Evolutionary conservation across 2,329 filamentous ascomycete species (phyloP).

Genomic region (Fusarium newnesense): DNA sequence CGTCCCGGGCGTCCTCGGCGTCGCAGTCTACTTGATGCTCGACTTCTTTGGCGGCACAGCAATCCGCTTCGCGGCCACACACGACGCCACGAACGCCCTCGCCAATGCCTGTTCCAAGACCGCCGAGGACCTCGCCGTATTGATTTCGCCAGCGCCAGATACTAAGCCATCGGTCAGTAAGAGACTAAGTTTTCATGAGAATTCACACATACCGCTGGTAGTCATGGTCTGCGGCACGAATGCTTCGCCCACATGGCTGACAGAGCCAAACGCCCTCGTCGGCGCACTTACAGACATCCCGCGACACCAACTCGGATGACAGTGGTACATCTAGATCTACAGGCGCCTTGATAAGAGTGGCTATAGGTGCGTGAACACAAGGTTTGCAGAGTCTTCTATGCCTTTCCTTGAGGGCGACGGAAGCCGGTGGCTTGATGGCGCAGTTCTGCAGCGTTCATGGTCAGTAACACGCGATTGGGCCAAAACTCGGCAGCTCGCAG

Average conservation of each 20-base stretch:
- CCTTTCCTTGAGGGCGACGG: conserved; percentile 73
- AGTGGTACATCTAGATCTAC: conserved; percentile 59
- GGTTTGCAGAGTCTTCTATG: conserved; percentile 83
- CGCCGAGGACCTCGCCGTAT: conserved; percentile 83
- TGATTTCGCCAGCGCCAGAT: conserved; percentile 92
- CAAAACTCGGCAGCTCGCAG: conserved; percentile 4
- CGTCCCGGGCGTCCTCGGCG: conserved; percentile 74
- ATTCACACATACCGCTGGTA: conserved; percentile 62
- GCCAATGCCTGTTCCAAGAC: conserved; percentile 86
- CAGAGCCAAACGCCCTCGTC: conserved; percentile 81
- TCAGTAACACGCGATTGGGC: conserved; percentile 14
- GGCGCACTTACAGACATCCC: conserved; percentile 63
- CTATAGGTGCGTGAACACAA: conserved; percentile 78
- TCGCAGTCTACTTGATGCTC: conserved; percentile 89
- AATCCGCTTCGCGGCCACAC: conserved; percentile 81
- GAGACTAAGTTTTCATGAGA: too few relatives aligned
- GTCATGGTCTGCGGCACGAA: conserved; percentile 68
- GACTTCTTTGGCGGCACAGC: conserved; percentile 79
- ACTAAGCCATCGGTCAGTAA: conserved; percentile 49
- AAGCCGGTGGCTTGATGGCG: conserved; percentile 81
- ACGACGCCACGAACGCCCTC: conserved; percentile 89
- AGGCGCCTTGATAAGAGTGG: conserved; percentile 59
- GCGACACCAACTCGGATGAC: conserved; percentile 66
- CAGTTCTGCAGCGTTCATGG: conserved; percentile 76
- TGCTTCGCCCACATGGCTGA: conserved; percentile 80